Evolutionary conservation across 1,284 basidiomycete genomes (phyloP), one percentile per base, ranked within the genome.

Genomic region (Apiotrichum porosum): DNA sequence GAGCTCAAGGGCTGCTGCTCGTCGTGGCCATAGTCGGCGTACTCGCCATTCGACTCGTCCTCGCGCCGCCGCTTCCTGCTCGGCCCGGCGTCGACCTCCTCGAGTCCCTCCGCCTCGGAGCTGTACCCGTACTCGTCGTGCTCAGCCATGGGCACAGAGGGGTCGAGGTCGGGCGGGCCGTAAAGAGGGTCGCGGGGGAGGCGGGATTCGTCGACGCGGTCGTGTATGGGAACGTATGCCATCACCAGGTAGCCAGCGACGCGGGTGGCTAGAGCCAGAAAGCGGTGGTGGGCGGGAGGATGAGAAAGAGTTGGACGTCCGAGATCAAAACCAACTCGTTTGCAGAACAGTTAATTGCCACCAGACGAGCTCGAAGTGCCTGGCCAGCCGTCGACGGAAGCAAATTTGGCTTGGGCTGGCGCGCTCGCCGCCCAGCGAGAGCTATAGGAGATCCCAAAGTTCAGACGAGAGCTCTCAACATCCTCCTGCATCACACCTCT

Each of bases 81-180:
- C 12, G 61, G 52, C 41, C 54, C 60, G 22, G 49, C 51, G 21
- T 46, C 53, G 19, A 33, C 22, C 10, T 41, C 39, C 2, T 41
- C 21, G 2, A 9, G 21, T n/a, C 22, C 18, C 4, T 17, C 28
- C 18, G 24, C 6, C 9, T 15, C 13, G 14, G 6, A 6, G 26
- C 26, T 28, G 8, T 6, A 28, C 8, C 8, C 42, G 26, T 52
- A 47, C 21, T 42, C 46, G 12, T 42, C 44, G 22, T 30, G 31
- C 10, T 49, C 32, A 9, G 21, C 22, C 37, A 32, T 26, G 12
- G 42, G 43, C 13, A 30, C 35, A 17, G 17, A 32, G 15, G 57
- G 60, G 40, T 66, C 58, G 26, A 56, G 39, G 45, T 69, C 65
- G n/a, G 68, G 68, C 4, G 61, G 48, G 9, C 52, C 64, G 68